Conservation (phyloP, 2,329 filamentous ascomycete species). For the Fusarium sp. region DNA sequence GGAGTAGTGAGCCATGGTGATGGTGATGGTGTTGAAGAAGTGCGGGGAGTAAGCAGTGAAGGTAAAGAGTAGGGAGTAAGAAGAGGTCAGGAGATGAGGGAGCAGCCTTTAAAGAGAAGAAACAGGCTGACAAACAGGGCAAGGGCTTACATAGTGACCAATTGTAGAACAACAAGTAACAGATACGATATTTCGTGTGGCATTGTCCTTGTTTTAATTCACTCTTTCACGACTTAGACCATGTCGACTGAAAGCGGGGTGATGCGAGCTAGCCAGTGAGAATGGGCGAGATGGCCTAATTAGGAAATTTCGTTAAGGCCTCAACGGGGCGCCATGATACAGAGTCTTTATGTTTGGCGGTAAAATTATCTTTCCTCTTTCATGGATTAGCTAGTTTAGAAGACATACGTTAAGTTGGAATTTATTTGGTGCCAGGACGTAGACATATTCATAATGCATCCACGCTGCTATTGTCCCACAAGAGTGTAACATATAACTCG, state of each 20-base stretch:
- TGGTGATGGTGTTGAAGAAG: constrained; percentile 1
- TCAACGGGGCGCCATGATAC: background rate
- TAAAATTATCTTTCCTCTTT: background rate
- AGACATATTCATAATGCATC: too few relatives aligned
- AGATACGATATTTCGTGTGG: constrained; percentile 7
- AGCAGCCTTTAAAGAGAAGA: background rate
- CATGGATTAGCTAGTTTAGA: background rate
- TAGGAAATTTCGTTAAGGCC: constrained; percentile 45
- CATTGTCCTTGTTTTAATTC: constrained; percentile 18
- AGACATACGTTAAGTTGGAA: background rate
- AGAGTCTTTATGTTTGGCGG: background rate
- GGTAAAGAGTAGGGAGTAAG: background rate
- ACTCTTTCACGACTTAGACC: constrained; percentile 8
- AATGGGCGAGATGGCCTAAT: constrained; percentile 44
- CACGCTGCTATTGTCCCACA: too few relatives aligned
- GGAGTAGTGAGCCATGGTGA: constrained; percentile 44
- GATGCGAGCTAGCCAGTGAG: constrained; percentile 48
- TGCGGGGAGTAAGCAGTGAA: background rate
- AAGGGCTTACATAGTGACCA: background rate
- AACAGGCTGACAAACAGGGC: background rate
- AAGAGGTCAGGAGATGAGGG: background rate
- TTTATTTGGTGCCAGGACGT: background rate
- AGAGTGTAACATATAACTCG: too few relatives aligned
- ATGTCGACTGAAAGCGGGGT: constrained; percentile 37
- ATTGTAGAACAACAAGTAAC: background rate